Evolutionary conservation across 805 yeast species (phyloP).

Genomic region (Yamadazyma paraphyllophila): DNA sequence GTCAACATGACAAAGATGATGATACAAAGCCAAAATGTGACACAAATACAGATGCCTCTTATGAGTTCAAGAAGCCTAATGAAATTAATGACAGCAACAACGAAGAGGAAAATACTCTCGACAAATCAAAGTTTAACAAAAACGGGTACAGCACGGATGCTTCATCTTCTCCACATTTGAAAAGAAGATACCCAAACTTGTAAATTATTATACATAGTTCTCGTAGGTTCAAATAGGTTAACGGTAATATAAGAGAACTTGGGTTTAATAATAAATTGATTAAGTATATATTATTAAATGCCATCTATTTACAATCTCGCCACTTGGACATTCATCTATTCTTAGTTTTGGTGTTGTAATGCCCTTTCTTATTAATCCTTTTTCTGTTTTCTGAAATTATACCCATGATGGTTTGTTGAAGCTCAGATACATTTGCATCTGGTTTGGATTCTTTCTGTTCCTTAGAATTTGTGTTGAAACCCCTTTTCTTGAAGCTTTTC

Average conservation of each 20-base stretch:
- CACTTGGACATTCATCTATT: not conserved
- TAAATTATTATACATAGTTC: conserved; percentile 4
- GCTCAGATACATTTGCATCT: not conserved
- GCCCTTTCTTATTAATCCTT: not conserved
- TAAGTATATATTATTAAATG: not conserved
- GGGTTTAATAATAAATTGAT: not conserved
- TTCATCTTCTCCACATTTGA: conserved; percentile 29
- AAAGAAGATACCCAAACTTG: conserved; percentile 14
- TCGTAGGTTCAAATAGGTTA: not conserved
- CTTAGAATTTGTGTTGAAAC: not conserved
- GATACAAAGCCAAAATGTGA: conserved; percentile 1
- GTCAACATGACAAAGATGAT: not conserved
- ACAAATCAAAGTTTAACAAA: conserved; percentile 10
- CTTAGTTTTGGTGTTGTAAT: not conserved
- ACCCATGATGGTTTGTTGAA: not conserved
- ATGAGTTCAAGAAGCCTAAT: not conserved
- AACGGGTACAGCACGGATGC: conserved; percentile 24
- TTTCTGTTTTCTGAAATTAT: not conserved
- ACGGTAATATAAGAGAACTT: not conserved
- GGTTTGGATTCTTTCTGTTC: not conserved
- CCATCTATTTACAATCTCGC: not conserved
- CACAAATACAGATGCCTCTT: not conserved
- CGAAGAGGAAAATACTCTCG: not conserved
- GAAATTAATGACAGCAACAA: conserved; percentile 5
- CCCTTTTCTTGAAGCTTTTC: not conserved